These are phyloP conservation scores for Chlorophyllum brunneum DNA, from an alignment of 768 basidiomycete genomes.

Conservation along the genomic window DNA sequence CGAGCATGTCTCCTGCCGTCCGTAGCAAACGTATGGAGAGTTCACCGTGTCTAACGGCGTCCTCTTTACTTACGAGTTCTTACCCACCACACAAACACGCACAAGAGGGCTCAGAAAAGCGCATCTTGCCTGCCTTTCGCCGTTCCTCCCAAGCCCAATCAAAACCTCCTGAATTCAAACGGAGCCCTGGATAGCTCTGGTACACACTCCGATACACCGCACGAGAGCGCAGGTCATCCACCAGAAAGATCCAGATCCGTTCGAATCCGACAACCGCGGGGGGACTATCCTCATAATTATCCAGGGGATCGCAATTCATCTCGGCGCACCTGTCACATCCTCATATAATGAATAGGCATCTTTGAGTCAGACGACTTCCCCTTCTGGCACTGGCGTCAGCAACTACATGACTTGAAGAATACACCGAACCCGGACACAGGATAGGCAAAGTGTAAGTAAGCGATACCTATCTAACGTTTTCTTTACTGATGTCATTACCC, in stretches of 20 bases:
- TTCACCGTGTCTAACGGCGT: too few relatives aligned
- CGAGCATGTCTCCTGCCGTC: background rate
- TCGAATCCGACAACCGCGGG: slow-evolving; percentile 27
- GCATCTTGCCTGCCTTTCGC: background rate
- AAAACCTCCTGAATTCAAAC: too few relatives aligned
- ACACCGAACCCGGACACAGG: background rate
- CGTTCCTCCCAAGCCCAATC: slow-evolving; percentile 9
- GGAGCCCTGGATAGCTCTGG: slow-evolving; percentile 37
- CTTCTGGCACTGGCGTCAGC: slow-evolving; percentile 7
- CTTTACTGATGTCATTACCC: background rate
- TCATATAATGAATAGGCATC: too few relatives aligned
- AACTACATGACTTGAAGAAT: slow-evolving; percentile 3
- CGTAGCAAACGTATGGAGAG: background rate
- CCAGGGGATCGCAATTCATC: slow-evolving; percentile 28
- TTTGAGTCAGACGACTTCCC: slow-evolving; percentile 18
- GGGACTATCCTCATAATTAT: slow-evolving; percentile 28
- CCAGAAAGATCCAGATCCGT: slow-evolving; percentile 39
- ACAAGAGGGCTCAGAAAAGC: background rate
- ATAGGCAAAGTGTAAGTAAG: slow-evolving; percentile 3
- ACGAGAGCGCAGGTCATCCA: slow-evolving; percentile 27
- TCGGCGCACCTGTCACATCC: slow-evolving; percentile 33
- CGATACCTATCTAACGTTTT: background rate
- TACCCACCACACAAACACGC: too few relatives aligned
- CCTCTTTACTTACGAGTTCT: too few relatives aligned
- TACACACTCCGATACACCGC: slow-evolving; percentile 30